A percentile compares a stretch with the other conserved stretches of the same genome.
Evolutionary conservation across 2,329 filamentous ascomycete genomes (phyloP).

Genomic region (Aureobasidium uvarum): DNA sequence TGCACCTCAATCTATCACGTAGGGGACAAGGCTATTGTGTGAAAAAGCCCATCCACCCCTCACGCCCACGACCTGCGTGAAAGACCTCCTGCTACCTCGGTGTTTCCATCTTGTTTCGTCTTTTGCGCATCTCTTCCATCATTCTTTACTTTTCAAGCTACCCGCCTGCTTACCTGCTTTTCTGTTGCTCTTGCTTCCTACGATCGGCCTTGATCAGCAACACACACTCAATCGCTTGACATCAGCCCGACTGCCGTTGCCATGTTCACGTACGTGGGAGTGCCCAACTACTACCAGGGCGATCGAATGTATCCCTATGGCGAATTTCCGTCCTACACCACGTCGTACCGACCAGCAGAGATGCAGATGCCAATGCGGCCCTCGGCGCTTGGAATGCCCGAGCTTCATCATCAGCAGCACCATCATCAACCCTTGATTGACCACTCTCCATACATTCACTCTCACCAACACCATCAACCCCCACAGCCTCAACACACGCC

Average conservation of each 20-base stretch:
- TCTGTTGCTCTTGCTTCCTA: slow-evolving; percentile 4
- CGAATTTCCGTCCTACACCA: slow-evolving; percentile 18
- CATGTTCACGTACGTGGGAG: slow-evolving; percentile 25
- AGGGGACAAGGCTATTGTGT: slow-evolving; percentile 26
- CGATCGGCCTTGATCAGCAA: background rate
- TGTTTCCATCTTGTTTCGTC: slow-evolving; percentile 18
- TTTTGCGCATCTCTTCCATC: slow-evolving; percentile 10
- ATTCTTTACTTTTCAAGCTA: slow-evolving; percentile 14
- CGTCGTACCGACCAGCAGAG: slow-evolving; percentile 25
- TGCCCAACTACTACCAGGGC: slow-evolving; percentile 24
- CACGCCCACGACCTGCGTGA: slow-evolving; percentile 23
- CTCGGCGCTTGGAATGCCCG: slow-evolving; percentile 34
- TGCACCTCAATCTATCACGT: slow-evolving; percentile 26
- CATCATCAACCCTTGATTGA: slow-evolving; percentile 27
- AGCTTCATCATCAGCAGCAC: slow-evolving; percentile 29
- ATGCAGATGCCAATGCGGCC: slow-evolving; percentile 44
- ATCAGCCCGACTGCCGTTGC: background rate
- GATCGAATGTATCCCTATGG: slow-evolving; percentile 26
- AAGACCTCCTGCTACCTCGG: slow-evolving; percentile 24
- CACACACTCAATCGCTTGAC: slow-evolving; percentile 10
- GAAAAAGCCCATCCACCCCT: slow-evolving; percentile 23
- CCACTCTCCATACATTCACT: slow-evolving; percentile 26
- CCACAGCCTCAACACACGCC: slow-evolving; percentile 29
- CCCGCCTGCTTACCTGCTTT: background rate
- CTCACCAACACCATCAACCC: slow-evolving; percentile 31